These are phyloP conservation scores for Phaeosphaeriaceae sp. DNA, from an alignment of 2,329 filamentous ascomycete species.

Conservation along the genomic window DNA sequence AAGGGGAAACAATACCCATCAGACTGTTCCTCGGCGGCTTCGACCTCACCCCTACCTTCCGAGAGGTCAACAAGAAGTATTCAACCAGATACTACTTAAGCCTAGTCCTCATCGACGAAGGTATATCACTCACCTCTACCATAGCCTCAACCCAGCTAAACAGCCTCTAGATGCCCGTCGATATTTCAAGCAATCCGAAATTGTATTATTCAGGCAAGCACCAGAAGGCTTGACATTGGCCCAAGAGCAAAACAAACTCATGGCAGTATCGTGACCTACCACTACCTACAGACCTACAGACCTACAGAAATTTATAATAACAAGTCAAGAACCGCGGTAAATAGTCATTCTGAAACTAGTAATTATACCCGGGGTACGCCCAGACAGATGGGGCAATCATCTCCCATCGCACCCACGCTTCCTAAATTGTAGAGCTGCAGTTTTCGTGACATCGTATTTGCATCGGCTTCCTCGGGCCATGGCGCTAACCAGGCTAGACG, in stretches of 20 bases:
- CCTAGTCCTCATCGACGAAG: constrained; percentile 93
- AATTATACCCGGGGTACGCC: background rate
- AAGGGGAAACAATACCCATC: constrained; percentile 91
- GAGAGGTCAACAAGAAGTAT: constrained; percentile 99
- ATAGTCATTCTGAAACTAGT: no score
- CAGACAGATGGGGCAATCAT: constrained; percentile 9
- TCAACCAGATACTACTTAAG: constrained; percentile 98
- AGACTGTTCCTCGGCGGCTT: constrained; percentile 96
- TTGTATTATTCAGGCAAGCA: constrained; percentile 88
- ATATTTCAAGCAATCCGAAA: constrained; percentile 99
- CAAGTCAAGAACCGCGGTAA: background rate
- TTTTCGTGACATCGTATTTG: constrained; percentile 4
- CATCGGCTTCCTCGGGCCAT: constrained; percentile 13
- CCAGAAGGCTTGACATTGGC: constrained; percentile 58
- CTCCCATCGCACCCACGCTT: constrained; percentile 1
- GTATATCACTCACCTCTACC: constrained; percentile 51
- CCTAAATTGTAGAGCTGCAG: background rate
- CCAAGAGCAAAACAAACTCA: constrained; percentile 55
- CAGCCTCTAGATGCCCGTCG: constrained; percentile 76
- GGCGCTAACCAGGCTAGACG: constrained; percentile 9
- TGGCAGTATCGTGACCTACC: constrained; percentile 43
- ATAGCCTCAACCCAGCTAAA: background rate
- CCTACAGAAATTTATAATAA: background rate
- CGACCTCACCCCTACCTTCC: constrained; percentile 96
- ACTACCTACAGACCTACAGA: background rate